These are phyloP conservation scores for Benincasa hispida DNA, from an alignment of 306 rosid species.

Conservation along the genomic window DNA sequence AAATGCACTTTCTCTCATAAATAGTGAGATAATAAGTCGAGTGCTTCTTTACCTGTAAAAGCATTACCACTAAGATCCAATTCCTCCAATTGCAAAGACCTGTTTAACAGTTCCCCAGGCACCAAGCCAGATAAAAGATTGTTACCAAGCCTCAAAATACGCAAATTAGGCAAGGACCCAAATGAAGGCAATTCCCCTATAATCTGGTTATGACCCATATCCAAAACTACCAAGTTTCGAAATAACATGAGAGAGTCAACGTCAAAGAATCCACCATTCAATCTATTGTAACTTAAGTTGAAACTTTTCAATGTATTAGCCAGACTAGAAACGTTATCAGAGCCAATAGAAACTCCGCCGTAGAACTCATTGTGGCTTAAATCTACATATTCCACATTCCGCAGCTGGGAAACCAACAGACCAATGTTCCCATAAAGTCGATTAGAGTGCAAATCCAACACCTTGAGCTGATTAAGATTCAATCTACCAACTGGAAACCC, in stretches of 20 bases:
- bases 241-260: constrained; percentile 35
- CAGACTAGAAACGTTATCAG: constrained; percentile 42
- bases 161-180: constrained; percentile 37
- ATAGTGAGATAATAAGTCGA: not conserved
- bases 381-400: constrained; percentile 59
- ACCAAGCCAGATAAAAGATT: constrained; percentile 54
- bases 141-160: constrained; percentile 36
- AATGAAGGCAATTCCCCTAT: constrained; percentile 70
- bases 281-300: constrained; percentile 45
- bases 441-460: constrained; percentile 70
- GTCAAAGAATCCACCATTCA: constrained; percentile 51
- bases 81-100: constrained; percentile 42
- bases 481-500: constrained; percentile 44
- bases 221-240: constrained; percentile 59
- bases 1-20: not conserved
- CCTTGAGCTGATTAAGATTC: constrained; percentile 78
- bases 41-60: constrained; percentile 48
- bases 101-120: constrained; percentile 48
- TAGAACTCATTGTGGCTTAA: constrained; percentile 60
- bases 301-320: constrained; percentile 49
- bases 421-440: constrained; percentile 49
- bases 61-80: constrained; percentile 81
- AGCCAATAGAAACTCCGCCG: constrained; percentile 37
- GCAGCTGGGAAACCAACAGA: constrained; percentile 34
- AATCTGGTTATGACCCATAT: constrained; percentile 52